Evolutionary conservation across 768 basidiomycete species (phyloP).

Genomic region (Lentinus tigrinus): DNA sequence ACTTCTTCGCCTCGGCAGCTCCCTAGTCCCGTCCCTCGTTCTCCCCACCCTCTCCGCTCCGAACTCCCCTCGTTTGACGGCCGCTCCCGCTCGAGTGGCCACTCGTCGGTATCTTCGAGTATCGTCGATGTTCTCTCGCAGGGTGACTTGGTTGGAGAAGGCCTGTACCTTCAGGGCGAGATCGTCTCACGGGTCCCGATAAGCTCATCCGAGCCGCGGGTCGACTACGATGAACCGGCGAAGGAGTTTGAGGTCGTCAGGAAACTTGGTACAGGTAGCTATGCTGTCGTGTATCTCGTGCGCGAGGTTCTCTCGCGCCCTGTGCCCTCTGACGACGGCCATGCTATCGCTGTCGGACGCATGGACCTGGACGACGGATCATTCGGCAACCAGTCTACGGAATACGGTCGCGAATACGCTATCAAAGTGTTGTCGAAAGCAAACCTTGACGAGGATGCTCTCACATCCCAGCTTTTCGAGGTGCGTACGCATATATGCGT

Average conservation of each 20-base stretch:
- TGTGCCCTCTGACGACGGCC: slow-evolving; percentile 34
- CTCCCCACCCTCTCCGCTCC: slow-evolving; percentile 22
- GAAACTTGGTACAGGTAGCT: slow-evolving; percentile 84
- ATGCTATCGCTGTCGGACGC: slow-evolving; percentile 46
- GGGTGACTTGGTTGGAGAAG: slow-evolving; percentile 75
- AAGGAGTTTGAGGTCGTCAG: slow-evolving; percentile 81
- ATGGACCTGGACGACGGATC: slow-evolving; percentile 31
- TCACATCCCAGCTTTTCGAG: slow-evolving; percentile 90
- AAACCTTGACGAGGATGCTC: slow-evolving; percentile 84
- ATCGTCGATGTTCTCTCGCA: slow-evolving; percentile 65
- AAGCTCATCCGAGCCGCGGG: slow-evolving; percentile 33
- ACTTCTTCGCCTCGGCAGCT: slow-evolving; percentile 23
- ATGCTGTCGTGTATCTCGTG: slow-evolving; percentile 93
- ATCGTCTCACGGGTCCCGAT: slow-evolving; percentile 56
- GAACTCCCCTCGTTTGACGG: slow-evolving; percentile 15
- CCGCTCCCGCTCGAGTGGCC: slow-evolving; percentile 13
- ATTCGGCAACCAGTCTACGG: slow-evolving; percentile 21
- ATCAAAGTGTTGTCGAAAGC: slow-evolving; percentile 96
- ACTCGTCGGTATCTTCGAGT: slow-evolving; percentile 36
- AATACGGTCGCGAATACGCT: slow-evolving; percentile 84
- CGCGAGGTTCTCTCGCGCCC: slow-evolving; percentile 55
- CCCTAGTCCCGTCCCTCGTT: slow-evolving; percentile 23
- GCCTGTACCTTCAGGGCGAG: slow-evolving; percentile 65
- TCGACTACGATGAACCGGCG: slow-evolving; percentile 46
- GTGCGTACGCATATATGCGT: slow-evolving; percentile 37